Evolutionary conservation across 1,284 basidiomycete genomes (phyloP).

Genomic region (Vanrija humicola): DNA sequence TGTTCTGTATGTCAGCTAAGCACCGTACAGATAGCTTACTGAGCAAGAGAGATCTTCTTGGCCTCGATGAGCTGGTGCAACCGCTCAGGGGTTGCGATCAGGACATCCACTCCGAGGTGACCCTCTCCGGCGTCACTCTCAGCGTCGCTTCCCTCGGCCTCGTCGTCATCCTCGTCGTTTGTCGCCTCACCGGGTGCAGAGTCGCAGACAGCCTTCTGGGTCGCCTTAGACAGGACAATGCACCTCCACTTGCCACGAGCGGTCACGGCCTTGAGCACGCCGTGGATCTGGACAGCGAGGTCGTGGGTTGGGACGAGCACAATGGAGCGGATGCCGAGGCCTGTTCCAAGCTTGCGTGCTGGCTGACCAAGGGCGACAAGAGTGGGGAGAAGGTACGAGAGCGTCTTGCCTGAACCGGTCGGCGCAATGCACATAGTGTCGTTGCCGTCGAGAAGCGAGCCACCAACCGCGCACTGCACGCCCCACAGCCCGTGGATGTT

Average conservation of each 20-base stretch:
- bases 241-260: conserved; percentile 78
- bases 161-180: conserved; percentile 13
- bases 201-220: conserved; percentile 45
- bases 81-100: conserved; percentile 49
- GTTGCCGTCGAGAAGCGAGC: conserved; percentile 54
- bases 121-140: neutral
- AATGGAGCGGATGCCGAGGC: conserved; percentile 69
- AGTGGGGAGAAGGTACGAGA: conserved; percentile 80
- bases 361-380: conserved; percentile 66
- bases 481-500: conserved; percentile 38
- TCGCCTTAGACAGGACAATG: conserved; percentile 79
- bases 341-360: conserved; percentile 42
- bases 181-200: conserved; percentile 30
- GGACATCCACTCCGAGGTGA: conserved; percentile 40
- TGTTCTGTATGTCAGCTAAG: conserved; percentile 55
- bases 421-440: conserved; percentile 89
- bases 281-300: conserved; percentile 92
- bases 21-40: conserved; percentile 55
- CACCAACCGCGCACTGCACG: conserved; percentile 41
- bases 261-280: conserved; percentile 62
- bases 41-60: conserved; percentile 62
- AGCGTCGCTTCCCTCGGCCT: conserved; percentile 8
- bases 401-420: conserved; percentile 90
- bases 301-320: conserved; percentile 91
- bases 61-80: conserved; percentile 60